Evolutionary conservation across 1,284 basidiomycete species (phyloP).

Genomic region (Moesziomyces parantarcticus): DNA sequence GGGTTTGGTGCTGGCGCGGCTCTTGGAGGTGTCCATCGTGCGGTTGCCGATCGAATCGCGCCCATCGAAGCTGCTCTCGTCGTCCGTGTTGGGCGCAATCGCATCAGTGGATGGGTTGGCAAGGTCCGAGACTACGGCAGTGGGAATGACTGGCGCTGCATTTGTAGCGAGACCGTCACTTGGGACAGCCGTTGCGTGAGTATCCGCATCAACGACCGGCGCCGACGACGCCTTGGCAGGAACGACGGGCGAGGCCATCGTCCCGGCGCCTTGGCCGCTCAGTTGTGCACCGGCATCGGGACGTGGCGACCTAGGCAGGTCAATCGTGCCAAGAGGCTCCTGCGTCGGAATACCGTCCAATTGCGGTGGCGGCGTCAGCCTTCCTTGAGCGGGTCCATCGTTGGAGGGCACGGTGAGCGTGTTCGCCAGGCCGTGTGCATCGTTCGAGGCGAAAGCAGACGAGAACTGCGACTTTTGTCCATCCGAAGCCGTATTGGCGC

Average conservation of each 20-base stretch:
- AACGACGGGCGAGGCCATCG: conserved; percentile 11
- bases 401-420: conserved; percentile 36
- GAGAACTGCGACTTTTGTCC: conserved; percentile 25
- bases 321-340: conserved; percentile 49
- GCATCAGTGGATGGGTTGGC: not conserved
- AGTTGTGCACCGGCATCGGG: conserved; percentile 5
- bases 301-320: conserved; percentile 35
- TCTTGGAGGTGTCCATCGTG: conserved; percentile 70
- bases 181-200: not conserved
- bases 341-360: conserved; percentile 44
- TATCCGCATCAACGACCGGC: not conserved
- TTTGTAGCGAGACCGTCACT: not conserved
- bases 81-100: conserved; percentile 25
- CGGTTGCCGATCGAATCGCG: conserved; percentile 56
- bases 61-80: conserved; percentile 33
- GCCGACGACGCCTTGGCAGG: conserved; percentile 13
- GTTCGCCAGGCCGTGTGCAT: conserved; percentile 44
- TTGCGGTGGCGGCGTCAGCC: conserved; percentile 47
- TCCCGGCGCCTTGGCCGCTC: not conserved
- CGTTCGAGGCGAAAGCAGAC: conserved; percentile 19
- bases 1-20: conserved; percentile 90
- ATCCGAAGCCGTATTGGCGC: too few species aligned
- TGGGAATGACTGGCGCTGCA: conserved; percentile 21
- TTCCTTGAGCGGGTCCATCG: conserved; percentile 9
- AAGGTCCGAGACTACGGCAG: conserved; percentile 8